Base-by-base conservation (phyloP, 2,329 filamentous ascomycete species). In the Bipolaris zeicola region DNA sequence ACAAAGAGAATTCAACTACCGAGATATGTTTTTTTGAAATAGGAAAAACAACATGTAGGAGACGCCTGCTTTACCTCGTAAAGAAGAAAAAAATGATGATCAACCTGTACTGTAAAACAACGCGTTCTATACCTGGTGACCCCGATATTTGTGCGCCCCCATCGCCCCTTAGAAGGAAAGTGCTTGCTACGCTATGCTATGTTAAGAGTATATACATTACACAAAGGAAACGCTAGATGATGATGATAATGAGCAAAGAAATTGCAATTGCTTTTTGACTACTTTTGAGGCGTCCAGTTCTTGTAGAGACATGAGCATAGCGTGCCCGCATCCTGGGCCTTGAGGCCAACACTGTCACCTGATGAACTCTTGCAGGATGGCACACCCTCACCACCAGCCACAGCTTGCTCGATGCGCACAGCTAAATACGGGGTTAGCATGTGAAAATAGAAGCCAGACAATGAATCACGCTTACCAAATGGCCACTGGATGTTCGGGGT, bases 321-420 rank as follows among this genome's bases (percentile, higher is more conserved):
- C 2, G 66, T 68, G 4, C 64, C 63, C 11, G 63, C 64, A 28
- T 76, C 70, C 63, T 77, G 70, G 5, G 76, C 60, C 13, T 66
- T 59, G 7, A 81, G 58, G 3, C 66, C 67, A 22, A 81, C 68
- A 45, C 69, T 59, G 7, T 74, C 66, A 10, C 77, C 79, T 2
- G 64, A 65, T 26, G 68, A 74, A 55, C 76, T 76, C 61, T 78
- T 79, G 70, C 88, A 90, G 18, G 80, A 78, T 1, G 87, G 87
- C 3, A 82, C 77, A 6, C 79, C 79, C 2, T 74, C 36, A 2
- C 81, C 83, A 8, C 81, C 79, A 1, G 66, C 71, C 60, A 83
- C 81, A 26, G 77, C 70, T 72, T 88, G 82, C 51, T 78, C 76
- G 37, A 89, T 75, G 47, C 85, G 81, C 1, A 87, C 81, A 16